These are phyloP conservation scores for Scutellaria minor DNA, from an alignment of 257 asterid species.

Conservation along the genomic window DNA sequence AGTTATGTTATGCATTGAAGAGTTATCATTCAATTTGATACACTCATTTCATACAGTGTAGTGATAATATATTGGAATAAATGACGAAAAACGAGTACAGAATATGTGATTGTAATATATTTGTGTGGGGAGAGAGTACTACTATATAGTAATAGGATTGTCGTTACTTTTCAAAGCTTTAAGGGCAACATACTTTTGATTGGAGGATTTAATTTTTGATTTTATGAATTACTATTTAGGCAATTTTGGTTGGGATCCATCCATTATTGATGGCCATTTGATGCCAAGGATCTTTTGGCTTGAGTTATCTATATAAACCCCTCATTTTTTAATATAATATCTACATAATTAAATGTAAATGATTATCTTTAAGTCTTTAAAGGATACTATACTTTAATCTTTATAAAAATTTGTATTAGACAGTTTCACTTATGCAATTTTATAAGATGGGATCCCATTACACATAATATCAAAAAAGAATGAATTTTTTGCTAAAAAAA, in stretches of 20 bases:
- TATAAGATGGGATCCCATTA: no score
- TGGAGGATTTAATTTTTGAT: constrained; percentile 22
- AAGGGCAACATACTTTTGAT: background rate
- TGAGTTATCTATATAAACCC: background rate
- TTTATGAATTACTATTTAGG: constrained; percentile 16
- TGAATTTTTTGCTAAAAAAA: background rate
- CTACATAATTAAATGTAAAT: background rate
- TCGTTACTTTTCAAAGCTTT: constrained; percentile 13
- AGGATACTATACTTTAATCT: no score
- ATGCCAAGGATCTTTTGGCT: constrained; percentile 4
- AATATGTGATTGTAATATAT: no score
- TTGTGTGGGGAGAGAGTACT: no score
- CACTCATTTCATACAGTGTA: no score
- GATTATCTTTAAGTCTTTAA: background rate
- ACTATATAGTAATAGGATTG: background rate
- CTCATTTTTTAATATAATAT: no score
- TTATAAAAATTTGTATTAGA: background rate
- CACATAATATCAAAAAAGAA: background rate
- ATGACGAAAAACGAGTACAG: no score
- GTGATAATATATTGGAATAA: no score
- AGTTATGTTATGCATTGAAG: no score
- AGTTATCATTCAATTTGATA: no score
- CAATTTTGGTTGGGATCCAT: constrained; percentile 19
- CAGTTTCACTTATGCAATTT: background rate
- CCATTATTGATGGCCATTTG: constrained; percentile 18